These are phyloP conservation scores for Aspergillus ruber DNA, from an alignment of 2,329 filamentous ascomycete genomes.

Conservation along the genomic window DNA sequence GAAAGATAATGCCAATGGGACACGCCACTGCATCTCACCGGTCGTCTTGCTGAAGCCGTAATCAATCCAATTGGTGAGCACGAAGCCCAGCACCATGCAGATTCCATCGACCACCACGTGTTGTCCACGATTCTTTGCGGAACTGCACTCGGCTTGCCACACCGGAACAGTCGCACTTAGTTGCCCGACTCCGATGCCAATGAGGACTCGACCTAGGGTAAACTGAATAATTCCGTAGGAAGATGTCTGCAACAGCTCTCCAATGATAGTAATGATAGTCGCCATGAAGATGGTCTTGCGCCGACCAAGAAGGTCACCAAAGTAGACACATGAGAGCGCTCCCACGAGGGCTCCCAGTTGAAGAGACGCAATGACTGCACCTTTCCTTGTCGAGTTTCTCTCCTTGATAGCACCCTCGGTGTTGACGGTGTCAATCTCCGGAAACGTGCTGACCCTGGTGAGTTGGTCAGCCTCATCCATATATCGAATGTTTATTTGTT, in stretches of 20 bases:
- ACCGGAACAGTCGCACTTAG: slow-evolving; percentile 44
- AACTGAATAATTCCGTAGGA: slow-evolving; percentile 41
- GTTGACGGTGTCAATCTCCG: slow-evolving; percentile 46
- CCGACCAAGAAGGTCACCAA: slow-evolving; percentile 45
- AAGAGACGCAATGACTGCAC: slow-evolving; percentile 20
- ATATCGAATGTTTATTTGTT: too few relatives aligned
- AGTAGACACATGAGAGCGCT: slow-evolving; percentile 11
- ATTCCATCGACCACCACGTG: slow-evolving; percentile 45
- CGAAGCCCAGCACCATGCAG: slow-evolving; percentile 31
- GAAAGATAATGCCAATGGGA: slow-evolving; percentile 51
- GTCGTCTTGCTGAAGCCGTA: slow-evolving; percentile 43
- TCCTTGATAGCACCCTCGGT: slow-evolving; percentile 12
- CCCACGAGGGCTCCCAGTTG: slow-evolving; percentile 17
- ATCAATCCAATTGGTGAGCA: slow-evolving; percentile 39
- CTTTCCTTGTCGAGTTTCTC: slow-evolving; percentile 18
- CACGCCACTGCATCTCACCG: slow-evolving; percentile 43
- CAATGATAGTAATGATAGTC: slow-evolving; percentile 21
- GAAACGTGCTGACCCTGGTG: slow-evolving; percentile 42
- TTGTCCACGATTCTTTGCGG: slow-evolving; percentile 42
- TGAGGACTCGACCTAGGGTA: slow-evolving; percentile 43
- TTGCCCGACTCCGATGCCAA: slow-evolving; percentile 44
- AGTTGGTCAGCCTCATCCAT: too few relatives aligned
- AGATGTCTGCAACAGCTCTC: slow-evolving; percentile 35
- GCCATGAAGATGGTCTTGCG: slow-evolving; percentile 42
- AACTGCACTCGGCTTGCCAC: slow-evolving; percentile 45